Conservation (phyloP, 352 stramenopile genomes). For the Lagenidium giganteum region DNA sequence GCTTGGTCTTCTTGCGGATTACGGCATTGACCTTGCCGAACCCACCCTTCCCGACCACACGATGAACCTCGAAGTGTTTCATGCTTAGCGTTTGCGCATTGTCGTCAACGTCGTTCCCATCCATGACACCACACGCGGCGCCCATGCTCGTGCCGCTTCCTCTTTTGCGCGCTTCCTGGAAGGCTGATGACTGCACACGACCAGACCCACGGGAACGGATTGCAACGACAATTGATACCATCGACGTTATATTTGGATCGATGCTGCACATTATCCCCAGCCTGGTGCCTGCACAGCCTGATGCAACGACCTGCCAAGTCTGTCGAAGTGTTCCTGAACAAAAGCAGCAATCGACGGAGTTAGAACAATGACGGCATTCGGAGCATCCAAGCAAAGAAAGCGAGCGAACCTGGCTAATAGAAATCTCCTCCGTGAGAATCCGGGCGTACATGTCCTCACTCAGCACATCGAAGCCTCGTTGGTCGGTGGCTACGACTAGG, state of each 20-base stretch:
- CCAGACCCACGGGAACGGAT: too few species aligned
- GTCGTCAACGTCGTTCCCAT: constrained; percentile 19
- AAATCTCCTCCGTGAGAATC: constrained; percentile 44
- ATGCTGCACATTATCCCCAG: too few species aligned
- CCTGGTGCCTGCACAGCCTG: too few species aligned
- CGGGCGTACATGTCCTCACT: constrained; percentile 28
- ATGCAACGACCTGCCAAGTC: too few species aligned
- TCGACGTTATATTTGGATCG: too few species aligned
- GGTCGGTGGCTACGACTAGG: constrained; percentile 37
- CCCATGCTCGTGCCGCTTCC: constrained; percentile 24
- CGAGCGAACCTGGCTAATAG: constrained; percentile 32
- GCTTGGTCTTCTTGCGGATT: constrained; percentile 48
- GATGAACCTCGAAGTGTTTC: constrained; percentile 59
- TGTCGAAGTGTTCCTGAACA: too few species aligned
- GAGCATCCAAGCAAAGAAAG: neutral
- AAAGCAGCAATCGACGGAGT: too few species aligned
- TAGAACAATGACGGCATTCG: constrained; percentile 3
- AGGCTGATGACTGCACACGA: too few species aligned
- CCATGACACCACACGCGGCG: constrained; percentile 27
- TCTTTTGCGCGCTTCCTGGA: too few species aligned
- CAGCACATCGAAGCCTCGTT: constrained; percentile 23
- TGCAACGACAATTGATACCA: too few species aligned
- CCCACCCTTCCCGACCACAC: constrained; percentile 55
- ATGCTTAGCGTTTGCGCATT: constrained; percentile 46
- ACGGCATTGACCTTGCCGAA: constrained; percentile 78